Evolutionary conservation across 805 yeast genomes (phyloP).

Genomic region (Candida krabiensis): DNA sequence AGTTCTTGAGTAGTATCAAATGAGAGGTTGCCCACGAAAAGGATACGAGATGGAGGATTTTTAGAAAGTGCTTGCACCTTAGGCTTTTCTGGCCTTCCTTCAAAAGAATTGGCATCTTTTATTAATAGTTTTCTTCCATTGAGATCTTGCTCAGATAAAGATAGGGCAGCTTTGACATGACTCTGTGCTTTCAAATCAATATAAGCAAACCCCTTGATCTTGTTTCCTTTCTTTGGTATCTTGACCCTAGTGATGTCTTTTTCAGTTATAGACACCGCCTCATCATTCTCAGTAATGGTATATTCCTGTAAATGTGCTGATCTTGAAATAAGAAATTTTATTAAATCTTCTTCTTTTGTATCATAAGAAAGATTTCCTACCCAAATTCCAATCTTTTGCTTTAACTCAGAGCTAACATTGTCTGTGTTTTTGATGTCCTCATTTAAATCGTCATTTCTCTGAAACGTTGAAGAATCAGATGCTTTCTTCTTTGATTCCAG

Average conservation of each 20-base stretch:
- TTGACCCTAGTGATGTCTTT: slow-evolving; percentile 72
- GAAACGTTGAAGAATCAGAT: slow-evolving; percentile 25
- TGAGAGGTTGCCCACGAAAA: slow-evolving; percentile 91
- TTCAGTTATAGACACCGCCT: slow-evolving; percentile 42
- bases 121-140: slow-evolving; percentile 87
- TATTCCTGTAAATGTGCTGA: slow-evolving; percentile 41
- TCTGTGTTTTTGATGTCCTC: slow-evolving; percentile 22
- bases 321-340: slow-evolving; percentile 61
- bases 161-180: slow-evolving; percentile 62
- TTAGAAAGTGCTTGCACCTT: slow-evolving; percentile 50
- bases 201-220: slow-evolving; percentile 86
- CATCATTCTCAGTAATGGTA: slow-evolving; percentile 24
- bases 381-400: slow-evolving; percentile 81
- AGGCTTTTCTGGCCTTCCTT: slow-evolving; percentile 75
- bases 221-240: slow-evolving; percentile 70
- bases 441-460: slow-evolving; percentile 3
- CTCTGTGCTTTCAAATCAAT: slow-evolving; percentile 68
- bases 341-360: slow-evolving; percentile 72
- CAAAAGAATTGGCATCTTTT: slow-evolving; percentile 76
- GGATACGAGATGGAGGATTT: slow-evolving; percentile 84
- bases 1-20: slow-evolving; percentile 86
- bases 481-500: slow-evolving; percentile 39
- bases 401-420: slow-evolving; percentile 33
- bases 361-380: slow-evolving; percentile 89
- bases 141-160: slow-evolving; percentile 67